Base-by-base conservation (phyloP, 2,329 filamentous ascomycete genomes). In the Blumeriella jaapii region DNA sequence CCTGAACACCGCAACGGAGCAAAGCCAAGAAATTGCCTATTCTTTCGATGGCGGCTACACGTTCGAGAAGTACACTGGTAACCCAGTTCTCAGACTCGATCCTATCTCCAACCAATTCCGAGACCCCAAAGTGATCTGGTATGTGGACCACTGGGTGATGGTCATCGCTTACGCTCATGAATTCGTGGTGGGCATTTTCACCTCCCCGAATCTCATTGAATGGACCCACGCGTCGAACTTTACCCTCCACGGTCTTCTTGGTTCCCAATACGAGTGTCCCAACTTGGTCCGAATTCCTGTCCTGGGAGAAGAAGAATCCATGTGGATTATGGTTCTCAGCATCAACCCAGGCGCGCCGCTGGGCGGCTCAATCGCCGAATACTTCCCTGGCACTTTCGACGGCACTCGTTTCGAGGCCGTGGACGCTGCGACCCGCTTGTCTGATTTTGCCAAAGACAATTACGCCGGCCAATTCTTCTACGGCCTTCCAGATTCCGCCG, bases 41-140 rank as follows among this genome's bases (percentile, higher is more conserved):
- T 77, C 71, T 0, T 54, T 55, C 20, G 74, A 81, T 42, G 69
- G 67, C 9, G 75, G 76, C 6, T 76, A 71, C 48, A 71, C 65
- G 0, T 80, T 79, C 45, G 63, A 61, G 29, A 68, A 69, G 25
- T 81, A 78, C 41, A 58, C 59, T 1, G 53, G 54, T 3, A 81
- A 81, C 41, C 76, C 76, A 1, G 69, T 80, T 11, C 67, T 81
- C 27, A 27, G 30, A 7, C 36, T 40, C 22, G 54, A 28, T 19
- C 62, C 42, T 66, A 67, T 50, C 61, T 61, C 38, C 63, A 67
- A 12, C 5, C 65, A 75, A 42, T 80, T 80, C 58, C 69, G 76
- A 15, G 76, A 81, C 43, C 75, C 77, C 1, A 75, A 79, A 47
- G 73, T 80, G 2, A 61, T 75, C 28, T 71, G 71, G 61, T 68